phyloP scores from a whole-genome alignment of 768 basidiomycete genomes.

The Rhizopogon vesiculosus region DNA sequence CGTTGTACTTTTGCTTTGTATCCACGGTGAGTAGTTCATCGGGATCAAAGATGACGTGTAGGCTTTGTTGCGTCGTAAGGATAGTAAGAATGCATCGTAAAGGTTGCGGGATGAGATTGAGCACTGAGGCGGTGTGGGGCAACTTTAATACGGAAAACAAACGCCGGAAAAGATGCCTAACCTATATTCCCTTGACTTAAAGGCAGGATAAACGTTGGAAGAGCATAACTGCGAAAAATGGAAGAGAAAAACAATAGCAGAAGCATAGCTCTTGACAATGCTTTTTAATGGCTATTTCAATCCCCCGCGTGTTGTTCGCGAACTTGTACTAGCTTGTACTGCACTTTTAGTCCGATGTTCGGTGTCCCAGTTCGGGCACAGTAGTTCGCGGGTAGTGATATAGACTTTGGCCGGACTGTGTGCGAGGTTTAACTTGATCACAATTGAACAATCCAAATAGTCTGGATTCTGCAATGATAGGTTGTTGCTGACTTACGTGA shows the following conservation, averaged over 20 bases:
- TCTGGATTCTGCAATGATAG: background rate
- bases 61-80: background rate
- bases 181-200: background rate
- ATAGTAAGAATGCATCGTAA: background rate
- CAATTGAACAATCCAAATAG: too few relatives aligned
- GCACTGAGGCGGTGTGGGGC: too few relatives aligned
- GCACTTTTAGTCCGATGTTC: background rate
- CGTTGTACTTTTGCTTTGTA: slow-evolving; percentile 3
- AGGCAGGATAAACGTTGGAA: slow-evolving; percentile 3
- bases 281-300: background rate
- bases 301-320: background rate
- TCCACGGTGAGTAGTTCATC: slow-evolving; percentile 3
- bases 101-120: background rate
- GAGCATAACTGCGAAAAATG: background rate
- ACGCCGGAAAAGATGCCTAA: background rate
- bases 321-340: background rate
- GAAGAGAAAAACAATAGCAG: background rate
- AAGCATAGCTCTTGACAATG: background rate
- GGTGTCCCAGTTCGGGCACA: background rate
- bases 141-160: background rate
- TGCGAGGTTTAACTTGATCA: background rate
- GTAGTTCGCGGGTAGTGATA: background rate
- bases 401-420: background rate
- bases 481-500: background rate
- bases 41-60: slow-evolving; percentile 8